Percentiles rank a stretch among this genome's conserved stretches.
Conservation (phyloP, 441 rosid genomes). For the Populus hybrid region DNA sequence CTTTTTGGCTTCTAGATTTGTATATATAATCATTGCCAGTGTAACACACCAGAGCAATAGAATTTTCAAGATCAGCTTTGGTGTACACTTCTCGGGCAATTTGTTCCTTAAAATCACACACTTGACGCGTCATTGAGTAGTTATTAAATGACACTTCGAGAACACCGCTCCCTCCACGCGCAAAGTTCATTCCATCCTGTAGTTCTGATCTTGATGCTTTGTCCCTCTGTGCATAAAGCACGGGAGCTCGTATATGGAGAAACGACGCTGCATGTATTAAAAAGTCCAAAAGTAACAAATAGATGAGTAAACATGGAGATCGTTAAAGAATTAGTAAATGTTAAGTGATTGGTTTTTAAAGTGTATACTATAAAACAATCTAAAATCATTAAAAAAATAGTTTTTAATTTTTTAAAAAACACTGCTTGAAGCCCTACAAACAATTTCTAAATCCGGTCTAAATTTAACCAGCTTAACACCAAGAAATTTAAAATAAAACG, state of each 20-base stretch:
- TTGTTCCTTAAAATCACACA: conserved; percentile 27
- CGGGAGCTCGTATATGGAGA: conserved; percentile 30
- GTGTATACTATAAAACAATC: too few relatives aligned
- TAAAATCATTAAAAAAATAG: too few relatives aligned
- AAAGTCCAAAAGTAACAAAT: too few relatives aligned
- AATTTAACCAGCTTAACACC: too few relatives aligned
- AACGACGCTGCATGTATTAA: conserved; percentile 28
- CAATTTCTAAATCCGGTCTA: too few relatives aligned
- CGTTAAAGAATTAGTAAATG: too few relatives aligned
- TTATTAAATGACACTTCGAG: conserved; percentile 30
- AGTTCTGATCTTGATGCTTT: conserved; percentile 9
- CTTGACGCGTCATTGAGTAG: conserved; percentile 42
- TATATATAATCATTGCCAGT: conserved; percentile 44
- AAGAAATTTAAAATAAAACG: too few relatives aligned
- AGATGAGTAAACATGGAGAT: too few relatives aligned
- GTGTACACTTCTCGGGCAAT: conserved; percentile 24
- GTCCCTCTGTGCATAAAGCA: conserved; percentile 23
- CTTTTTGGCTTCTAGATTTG: conserved; percentile 10
- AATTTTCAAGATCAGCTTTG: conserved; percentile 27
- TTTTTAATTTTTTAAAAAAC: too few relatives aligned
- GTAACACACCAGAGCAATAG: conserved; percentile 31
- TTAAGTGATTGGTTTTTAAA: too few relatives aligned
- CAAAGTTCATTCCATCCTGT: conserved; percentile 41
- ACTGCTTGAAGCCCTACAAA: too few relatives aligned
- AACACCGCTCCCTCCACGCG: conserved; percentile 46